Evolutionary conservation across 2,329 filamentous ascomycete genomes (phyloP).

Genomic region (Blastomyces percursus): DNA sequence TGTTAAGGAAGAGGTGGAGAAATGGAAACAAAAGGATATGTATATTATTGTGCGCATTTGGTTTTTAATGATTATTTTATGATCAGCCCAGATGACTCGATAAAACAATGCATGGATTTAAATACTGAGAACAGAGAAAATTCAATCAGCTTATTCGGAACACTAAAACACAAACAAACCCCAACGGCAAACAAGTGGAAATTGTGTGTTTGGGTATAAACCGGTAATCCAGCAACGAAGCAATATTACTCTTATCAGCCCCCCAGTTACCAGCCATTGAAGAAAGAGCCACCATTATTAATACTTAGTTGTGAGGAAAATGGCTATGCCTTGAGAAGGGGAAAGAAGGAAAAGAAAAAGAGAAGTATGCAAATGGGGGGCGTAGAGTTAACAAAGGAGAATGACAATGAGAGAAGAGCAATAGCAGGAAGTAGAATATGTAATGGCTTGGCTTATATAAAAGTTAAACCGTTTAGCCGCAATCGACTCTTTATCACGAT

Average conservation of each 20-base stretch:
- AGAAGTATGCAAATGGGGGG: not conserved
- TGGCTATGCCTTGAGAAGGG: not conserved
- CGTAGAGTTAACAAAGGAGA: not conserved
- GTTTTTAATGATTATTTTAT: not conserved
- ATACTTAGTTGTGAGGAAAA: not conserved
- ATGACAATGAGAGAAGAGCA: not conserved
- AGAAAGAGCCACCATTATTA: not conserved
- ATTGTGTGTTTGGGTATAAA: not conserved
- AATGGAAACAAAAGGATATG: not conserved
- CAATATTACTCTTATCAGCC: not conserved
- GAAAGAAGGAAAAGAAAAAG: not conserved
- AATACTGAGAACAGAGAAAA: not conserved
- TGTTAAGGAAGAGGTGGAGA: not conserved
- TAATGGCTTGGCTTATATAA: not conserved
- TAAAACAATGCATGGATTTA: not conserved
- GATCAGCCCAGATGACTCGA: not conserved
- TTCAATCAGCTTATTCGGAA: not conserved
- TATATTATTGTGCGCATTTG: not conserved
- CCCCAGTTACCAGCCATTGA: not conserved
- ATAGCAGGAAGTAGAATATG: not conserved
- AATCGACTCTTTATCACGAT: not conserved
- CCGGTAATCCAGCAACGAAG: not conserved
- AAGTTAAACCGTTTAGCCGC: not conserved
- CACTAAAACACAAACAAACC: not conserved
- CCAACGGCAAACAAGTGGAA: not conserved